These are phyloP conservation scores for Paraphaeosphaeria minitans DNA, from an alignment of 2,329 filamentous ascomycete genomes.

Conservation along the genomic window DNA sequence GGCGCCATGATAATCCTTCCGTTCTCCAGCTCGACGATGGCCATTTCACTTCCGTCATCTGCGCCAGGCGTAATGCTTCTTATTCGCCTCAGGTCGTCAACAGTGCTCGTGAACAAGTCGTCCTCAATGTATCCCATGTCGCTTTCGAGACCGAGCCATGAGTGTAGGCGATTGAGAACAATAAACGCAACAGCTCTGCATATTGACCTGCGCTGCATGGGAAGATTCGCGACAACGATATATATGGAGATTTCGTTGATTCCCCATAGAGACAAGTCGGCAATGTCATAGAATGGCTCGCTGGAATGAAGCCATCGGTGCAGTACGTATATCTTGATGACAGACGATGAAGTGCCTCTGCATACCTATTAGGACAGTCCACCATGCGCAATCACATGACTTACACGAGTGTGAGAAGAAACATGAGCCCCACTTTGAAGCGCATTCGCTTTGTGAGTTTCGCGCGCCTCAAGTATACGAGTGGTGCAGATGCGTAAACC, in stretches of 20 bases:
- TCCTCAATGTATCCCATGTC: not conserved
- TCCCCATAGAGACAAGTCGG: constrained; percentile 19
- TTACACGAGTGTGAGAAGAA: constrained; percentile 19
- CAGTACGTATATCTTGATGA: not conserved
- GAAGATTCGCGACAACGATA: constrained; percentile 21
- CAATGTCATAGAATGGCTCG: constrained; percentile 18
- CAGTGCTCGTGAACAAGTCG: not conserved
- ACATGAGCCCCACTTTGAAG: constrained; percentile 18
- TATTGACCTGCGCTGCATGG: constrained; percentile 18
- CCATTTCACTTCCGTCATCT: constrained; percentile 14
- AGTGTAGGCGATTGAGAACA: constrained; percentile 5
- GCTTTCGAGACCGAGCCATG: not conserved
- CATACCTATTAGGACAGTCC: not conserved
- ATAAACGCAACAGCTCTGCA: not conserved
- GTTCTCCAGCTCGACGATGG: constrained; percentile 16
- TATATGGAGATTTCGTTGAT: constrained; percentile 22
- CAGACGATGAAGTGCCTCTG: constrained; percentile 8
- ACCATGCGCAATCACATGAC: not conserved
- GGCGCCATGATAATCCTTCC: constrained; percentile 9
- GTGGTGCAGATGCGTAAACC: constrained; percentile 19
- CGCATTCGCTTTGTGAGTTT: constrained; percentile 18
- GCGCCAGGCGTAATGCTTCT: not conserved
- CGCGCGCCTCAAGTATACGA: constrained; percentile 14
- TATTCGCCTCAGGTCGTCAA: not conserved
- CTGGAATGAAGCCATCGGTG: constrained; percentile 12